Conservation (phyloP, 495 filamentous ascomycete genomes). For the Lepraria neglecta region DNA sequence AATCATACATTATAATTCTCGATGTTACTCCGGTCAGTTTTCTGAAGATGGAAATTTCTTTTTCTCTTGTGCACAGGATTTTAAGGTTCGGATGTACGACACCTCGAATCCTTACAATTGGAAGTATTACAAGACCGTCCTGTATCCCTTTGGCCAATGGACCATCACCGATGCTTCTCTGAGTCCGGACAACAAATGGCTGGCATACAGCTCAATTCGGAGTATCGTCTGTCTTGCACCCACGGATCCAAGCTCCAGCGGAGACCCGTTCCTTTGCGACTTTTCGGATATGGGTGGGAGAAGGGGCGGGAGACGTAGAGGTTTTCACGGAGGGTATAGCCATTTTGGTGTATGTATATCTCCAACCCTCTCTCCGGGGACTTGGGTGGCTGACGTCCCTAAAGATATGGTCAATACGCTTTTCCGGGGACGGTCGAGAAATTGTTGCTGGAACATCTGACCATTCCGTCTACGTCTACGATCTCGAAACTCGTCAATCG, state of each 20-base stretch:
- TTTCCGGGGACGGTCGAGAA: slow-evolving; percentile 86
- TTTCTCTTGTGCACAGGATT: slow-evolving; percentile 90
- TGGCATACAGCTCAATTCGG: slow-evolving; percentile 83
- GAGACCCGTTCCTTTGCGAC: slow-evolving; percentile 70
- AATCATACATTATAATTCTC: slow-evolving; percentile 76
- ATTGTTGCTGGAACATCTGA: slow-evolving; percentile 83
- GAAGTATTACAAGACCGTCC: slow-evolving; percentile 90
- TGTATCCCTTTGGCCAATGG: slow-evolving; percentile 83
- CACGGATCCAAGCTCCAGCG: slow-evolving; percentile 73
- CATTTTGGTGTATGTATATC: slow-evolving; percentile 44
- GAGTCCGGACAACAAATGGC: slow-evolving; percentile 83
- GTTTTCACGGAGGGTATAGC: slow-evolving; percentile 39
- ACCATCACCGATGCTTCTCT: slow-evolving; percentile 91
- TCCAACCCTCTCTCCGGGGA: background rate
- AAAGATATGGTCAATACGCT: slow-evolving; percentile 84
- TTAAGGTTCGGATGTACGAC: slow-evolving; percentile 92
- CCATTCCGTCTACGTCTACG: slow-evolving; percentile 81
- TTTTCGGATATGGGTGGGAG: slow-evolving; percentile 50
- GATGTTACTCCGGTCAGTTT: slow-evolving; percentile 93
- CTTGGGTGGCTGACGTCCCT: slow-evolving; percentile 27
- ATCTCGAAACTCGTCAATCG: slow-evolving; percentile 70
- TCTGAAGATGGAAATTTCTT: slow-evolving; percentile 97
- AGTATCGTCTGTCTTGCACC: slow-evolving; percentile 75
- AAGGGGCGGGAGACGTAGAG: slow-evolving; percentile 27
- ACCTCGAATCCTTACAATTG: slow-evolving; percentile 93